Evolutionary conservation across 495 filamentous ascomycete genomes (phyloP).

Genomic region (Penicillium canariense): DNA sequence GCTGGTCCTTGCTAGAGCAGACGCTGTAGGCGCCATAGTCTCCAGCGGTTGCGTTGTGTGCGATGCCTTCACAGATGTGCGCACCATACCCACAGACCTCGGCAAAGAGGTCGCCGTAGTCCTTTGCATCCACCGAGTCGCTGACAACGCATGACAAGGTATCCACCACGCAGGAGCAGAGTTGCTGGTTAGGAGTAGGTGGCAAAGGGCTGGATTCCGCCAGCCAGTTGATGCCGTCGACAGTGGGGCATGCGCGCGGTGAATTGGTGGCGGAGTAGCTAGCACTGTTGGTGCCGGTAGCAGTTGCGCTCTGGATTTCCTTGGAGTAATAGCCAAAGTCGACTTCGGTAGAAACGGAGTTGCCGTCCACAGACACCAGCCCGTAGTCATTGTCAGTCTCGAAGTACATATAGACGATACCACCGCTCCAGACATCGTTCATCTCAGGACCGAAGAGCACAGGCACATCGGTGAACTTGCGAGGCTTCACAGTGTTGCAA

Average conservation of each 20-base stretch:
- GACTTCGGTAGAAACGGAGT: constrained; percentile 54
- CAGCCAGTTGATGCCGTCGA: constrained; percentile 58
- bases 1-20: constrained; percentile 72
- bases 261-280: constrained; percentile 75
- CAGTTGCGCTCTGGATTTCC: constrained; percentile 65
- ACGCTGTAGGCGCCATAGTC: constrained; percentile 83
- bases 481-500: constrained; percentile 76
- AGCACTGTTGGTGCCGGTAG: constrained; percentile 59
- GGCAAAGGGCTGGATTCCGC: constrained; percentile 69
- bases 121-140: constrained; percentile 42
- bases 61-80: constrained; percentile 67
- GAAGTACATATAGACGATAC: constrained; percentile 98
- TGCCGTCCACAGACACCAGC: constrained; percentile 63
- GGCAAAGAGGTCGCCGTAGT: constrained; percentile 66
- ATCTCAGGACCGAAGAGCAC: constrained; percentile 82
- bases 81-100: constrained; percentile 62
- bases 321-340: constrained; percentile 76
- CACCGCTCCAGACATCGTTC: constrained; percentile 84
- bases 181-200: constrained; percentile 73
- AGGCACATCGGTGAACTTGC: constrained; percentile 80
- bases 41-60: constrained; percentile 64
- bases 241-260: constrained; percentile 66
- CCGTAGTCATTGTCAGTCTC: constrained; percentile 89
- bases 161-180: constrained; percentile 84
- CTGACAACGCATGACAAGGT: constrained; percentile 68